Conservation (phyloP, 129 eudicot species). For the Daucus carota region DH1_v3.0 NC_030385.2:34239501-34240000, state of each 20-base stretch:
- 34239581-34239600: slow-evolving; percentile 95
- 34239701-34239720: background rate
- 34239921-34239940: background rate
- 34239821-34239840: background rate
- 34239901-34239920: background rate
- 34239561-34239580: slow-evolving; percentile 98
- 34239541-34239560: slow-evolving; percentile 76
- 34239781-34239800: no score
- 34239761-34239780: background rate
- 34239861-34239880: background rate
- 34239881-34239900: background rate
- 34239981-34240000: background rate
- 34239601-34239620: background rate
- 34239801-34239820: no score
- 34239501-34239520: slow-evolving; percentile 82
- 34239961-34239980: background rate
- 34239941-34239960: background rate
- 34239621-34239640: background rate
- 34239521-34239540: slow-evolving; percentile 86
- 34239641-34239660: background rate
- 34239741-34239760: background rate
- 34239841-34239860: background rate
- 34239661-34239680: background rate
- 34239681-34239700: background rate
- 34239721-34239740: background rate